phyloP scores from a whole-genome alignment of 2,329 filamentous ascomycete species.

The Scedosporium dehoogii region DNA sequence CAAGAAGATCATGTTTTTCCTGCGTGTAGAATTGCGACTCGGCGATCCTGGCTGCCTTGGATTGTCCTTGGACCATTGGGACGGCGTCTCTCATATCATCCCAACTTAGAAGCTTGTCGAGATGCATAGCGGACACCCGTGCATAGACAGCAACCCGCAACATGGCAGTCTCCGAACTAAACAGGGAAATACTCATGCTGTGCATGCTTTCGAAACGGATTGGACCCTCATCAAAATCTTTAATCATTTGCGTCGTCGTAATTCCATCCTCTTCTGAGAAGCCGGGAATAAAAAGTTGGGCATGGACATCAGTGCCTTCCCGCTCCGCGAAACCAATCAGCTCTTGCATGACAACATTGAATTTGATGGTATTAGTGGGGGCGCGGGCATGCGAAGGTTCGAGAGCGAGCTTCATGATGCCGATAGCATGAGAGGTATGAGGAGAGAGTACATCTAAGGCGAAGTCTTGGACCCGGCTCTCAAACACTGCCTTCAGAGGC shows the following conservation, averaged over 20 bases:
- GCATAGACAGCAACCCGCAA: conserved; percentile 87
- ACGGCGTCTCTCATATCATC: conserved; percentile 89
- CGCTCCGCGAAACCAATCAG: conserved; percentile 89
- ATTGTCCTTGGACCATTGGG: conserved; percentile 44
- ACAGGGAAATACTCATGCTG: conserved; percentile 87
- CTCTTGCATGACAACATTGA: conserved; percentile 98
- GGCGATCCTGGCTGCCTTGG: conserved; percentile 60
- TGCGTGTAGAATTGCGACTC: conserved; percentile 91
- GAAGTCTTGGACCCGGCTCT: conserved; percentile 91
- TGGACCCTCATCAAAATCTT: conserved; percentile 83
- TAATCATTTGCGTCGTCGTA: conserved; percentile 91
- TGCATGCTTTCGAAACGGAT: conserved; percentile 96
- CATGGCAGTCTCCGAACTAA: conserved; percentile 54
- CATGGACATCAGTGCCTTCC: conserved; percentile 91
- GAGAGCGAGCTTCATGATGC: conserved; percentile 80
- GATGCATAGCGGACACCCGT: conserved; percentile 81
- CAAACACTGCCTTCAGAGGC: conserved; percentile 84
- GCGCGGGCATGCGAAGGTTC: conserved; percentile 91
- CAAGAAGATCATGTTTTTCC: conserved; percentile 88
- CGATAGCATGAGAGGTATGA: conserved; percentile 82
- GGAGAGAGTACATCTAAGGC: conserved; percentile 83
- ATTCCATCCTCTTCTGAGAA: conserved; percentile 83
- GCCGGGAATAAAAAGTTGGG: conserved; percentile 90
- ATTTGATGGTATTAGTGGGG: conserved; percentile 86
- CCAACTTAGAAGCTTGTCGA: conserved; percentile 96